Evolutionary conservation across 2,329 filamentous ascomycete genomes (phyloP).

Genomic region (Neonectria sp.): DNA sequence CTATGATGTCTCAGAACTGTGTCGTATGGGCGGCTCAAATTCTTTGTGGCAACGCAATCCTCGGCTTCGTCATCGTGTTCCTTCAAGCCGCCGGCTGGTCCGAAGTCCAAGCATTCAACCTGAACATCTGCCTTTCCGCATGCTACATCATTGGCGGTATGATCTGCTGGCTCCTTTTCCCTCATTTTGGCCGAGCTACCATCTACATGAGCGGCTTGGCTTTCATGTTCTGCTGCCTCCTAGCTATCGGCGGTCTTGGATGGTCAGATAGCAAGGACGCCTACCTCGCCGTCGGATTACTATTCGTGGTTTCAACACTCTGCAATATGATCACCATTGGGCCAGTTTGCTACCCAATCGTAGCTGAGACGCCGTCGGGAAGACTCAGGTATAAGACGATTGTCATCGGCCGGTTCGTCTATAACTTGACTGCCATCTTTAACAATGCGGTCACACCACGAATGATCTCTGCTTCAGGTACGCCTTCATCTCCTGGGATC

Average conservation of each 20-base stretch:
- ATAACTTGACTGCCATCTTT: slow-evolving; percentile 60
- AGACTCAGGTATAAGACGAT: slow-evolving; percentile 63
- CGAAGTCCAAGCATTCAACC: slow-evolving; percentile 54
- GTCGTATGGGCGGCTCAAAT: slow-evolving; percentile 58
- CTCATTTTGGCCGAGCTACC: slow-evolving; percentile 56
- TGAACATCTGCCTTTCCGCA: slow-evolving; percentile 57
- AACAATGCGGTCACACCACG: slow-evolving; percentile 56
- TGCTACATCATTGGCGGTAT: slow-evolving; percentile 58
- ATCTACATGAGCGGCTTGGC: slow-evolving; percentile 58
- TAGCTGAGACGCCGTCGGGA: slow-evolving; percentile 58
- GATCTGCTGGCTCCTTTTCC: slow-evolving; percentile 58
- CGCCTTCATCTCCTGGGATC: no score
- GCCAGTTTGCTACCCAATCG: slow-evolving; percentile 56
- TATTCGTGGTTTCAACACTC: slow-evolving; percentile 50
- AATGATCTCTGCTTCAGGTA: slow-evolving; percentile 40
- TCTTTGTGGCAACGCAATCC: slow-evolving; percentile 53
- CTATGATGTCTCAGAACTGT: slow-evolving; percentile 43
- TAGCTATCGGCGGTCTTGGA: slow-evolving; percentile 37
- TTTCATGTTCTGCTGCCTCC: slow-evolving; percentile 56
- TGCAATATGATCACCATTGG: slow-evolving; percentile 54
- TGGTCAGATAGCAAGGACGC: slow-evolving; percentile 18
- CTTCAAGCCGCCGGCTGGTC: slow-evolving; percentile 56
- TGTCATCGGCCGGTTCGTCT: slow-evolving; percentile 59
- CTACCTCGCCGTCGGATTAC: slow-evolving; percentile 37
- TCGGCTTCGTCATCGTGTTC: slow-evolving; percentile 56